phyloP scores from a whole-genome alignment of 2,329 filamentous ascomycete genomes.

The Nakataea oryzae region DNA sequence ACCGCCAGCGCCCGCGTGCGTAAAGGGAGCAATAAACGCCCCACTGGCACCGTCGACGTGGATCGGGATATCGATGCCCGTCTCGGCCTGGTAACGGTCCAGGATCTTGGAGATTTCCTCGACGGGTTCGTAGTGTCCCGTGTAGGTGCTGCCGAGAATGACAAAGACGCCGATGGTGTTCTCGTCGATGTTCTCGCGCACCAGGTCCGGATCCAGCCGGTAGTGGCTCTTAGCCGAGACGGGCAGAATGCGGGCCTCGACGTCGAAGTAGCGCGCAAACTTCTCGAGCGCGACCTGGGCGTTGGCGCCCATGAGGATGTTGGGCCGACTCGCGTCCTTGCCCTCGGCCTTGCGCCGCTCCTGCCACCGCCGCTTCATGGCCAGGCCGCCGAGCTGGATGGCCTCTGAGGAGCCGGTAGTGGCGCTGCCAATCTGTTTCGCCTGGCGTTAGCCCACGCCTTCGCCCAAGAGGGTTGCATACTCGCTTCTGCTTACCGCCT shows the following conservation, averaged over 20 bases:
- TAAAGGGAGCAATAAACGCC: slow-evolving; percentile 52
- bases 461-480: neutral
- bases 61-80: slow-evolving; percentile 56
- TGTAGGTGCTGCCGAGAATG: slow-evolving; percentile 63
- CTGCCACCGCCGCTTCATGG: slow-evolving; percentile 69
- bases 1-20: slow-evolving; percentile 41
- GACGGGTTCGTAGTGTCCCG: slow-evolving; percentile 63
- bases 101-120: slow-evolving; percentile 56
- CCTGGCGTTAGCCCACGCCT: neutral
- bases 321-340: slow-evolving; percentile 54
- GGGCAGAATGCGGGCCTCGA: slow-evolving; percentile 54
- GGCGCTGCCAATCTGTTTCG: slow-evolving; percentile 42
- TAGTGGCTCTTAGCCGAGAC: slow-evolving; percentile 51
- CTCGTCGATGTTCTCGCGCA: slow-evolving; percentile 60
- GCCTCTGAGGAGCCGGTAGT: slow-evolving; percentile 64
- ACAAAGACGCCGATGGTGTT: slow-evolving; percentile 71
- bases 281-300: slow-evolving; percentile 66
- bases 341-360: slow-evolving; percentile 47
- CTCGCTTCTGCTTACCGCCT: slow-evolving; percentile 26
- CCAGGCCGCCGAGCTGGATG: slow-evolving; percentile 58
- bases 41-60: slow-evolving; percentile 54
- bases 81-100: slow-evolving; percentile 50
- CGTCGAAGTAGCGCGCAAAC: slow-evolving; percentile 65
- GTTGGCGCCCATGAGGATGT: slow-evolving; percentile 66
- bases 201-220: slow-evolving; percentile 51